Conservation (phyloP, 129 eudicot species). For the Logfia minima region DNA sequence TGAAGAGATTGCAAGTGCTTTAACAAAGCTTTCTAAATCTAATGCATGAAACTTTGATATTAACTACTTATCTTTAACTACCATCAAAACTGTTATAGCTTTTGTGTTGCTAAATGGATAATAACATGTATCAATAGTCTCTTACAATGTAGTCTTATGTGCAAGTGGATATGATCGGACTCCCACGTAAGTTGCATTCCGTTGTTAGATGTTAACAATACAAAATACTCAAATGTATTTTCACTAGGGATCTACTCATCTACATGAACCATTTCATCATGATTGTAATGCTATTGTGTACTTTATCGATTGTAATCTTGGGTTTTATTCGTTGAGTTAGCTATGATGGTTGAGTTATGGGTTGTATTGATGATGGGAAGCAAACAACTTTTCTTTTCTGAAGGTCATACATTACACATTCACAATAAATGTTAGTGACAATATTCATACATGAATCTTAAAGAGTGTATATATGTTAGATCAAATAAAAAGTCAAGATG, state of each 20-base stretch:
- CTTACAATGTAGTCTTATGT: conserved; percentile 30
- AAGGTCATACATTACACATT: background rate
- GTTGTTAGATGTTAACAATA: conserved; percentile 19
- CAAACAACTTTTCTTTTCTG: background rate
- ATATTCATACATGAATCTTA: no score
- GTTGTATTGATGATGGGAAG: background rate
- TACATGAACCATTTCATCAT: conserved; percentile 2
- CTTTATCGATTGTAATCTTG: background rate
- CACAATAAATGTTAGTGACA: background rate
- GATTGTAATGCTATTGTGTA: background rate
- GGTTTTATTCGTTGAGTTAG: background rate
- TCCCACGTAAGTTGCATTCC: conserved; percentile 14
- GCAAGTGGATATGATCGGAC: conserved; percentile 4
- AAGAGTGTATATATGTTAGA: no score
- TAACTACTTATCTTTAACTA: conserved; percentile 7
- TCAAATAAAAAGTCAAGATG: no score
- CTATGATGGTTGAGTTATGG: background rate
- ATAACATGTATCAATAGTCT: conserved; percentile 30
- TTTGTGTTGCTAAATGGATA: conserved; percentile 19
- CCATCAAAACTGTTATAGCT: background rate
- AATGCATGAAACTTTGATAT: conserved; percentile 36
- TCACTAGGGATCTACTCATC: conserved; percentile 6
- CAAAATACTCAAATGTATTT: background rate
- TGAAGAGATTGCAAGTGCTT: conserved; percentile 57
- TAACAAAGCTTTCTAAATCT: conserved; percentile 50